Percentiles rank a stretch among this genome's conserved stretches.
Evolutionary conservation across 1,284 basidiomycete species (phyloP).

Genomic region (Cutaneotrichosporon mucoides): DNA sequence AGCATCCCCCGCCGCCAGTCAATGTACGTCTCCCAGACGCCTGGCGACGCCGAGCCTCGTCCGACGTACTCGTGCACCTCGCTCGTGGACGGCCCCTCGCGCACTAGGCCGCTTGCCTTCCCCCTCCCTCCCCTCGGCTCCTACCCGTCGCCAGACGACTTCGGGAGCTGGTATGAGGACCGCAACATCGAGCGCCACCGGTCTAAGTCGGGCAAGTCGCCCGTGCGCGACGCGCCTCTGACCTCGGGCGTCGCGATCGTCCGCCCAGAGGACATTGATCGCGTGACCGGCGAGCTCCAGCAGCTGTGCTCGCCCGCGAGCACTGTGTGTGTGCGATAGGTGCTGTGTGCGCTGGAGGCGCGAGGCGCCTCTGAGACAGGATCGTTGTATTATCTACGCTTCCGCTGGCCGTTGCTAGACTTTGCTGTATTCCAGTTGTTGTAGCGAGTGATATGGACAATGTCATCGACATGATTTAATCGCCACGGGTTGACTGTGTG

Average conservation of each 20-base stretch:
- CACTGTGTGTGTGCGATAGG: no score
- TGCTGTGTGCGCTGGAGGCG: no score
- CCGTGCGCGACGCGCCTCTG: background rate
- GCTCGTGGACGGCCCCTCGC: background rate
- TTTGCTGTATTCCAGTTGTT: no score
- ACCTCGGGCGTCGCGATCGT: background rate
- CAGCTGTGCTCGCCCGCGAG: background rate
- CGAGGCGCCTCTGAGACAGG: no score
- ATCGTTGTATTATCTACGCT: no score
- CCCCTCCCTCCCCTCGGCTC: background rate
- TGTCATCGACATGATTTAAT: no score
- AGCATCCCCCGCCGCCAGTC: background rate
- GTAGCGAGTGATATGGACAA: no score
- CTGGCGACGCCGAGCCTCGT: no score
- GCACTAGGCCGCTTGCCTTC: no score
- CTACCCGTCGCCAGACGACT: background rate
- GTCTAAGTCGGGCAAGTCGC: background rate
- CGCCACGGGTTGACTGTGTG: no score
- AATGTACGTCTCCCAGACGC: background rate
- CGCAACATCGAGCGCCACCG: background rate
- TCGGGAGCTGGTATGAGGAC: background rate
- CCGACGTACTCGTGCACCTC: background rate
- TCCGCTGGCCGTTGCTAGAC: no score
- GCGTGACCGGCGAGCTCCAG: background rate
- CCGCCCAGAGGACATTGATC: constrained; percentile 3